Conservation (phyloP, 257 asterid species). For the Solanum gracilifrons region DNA sequence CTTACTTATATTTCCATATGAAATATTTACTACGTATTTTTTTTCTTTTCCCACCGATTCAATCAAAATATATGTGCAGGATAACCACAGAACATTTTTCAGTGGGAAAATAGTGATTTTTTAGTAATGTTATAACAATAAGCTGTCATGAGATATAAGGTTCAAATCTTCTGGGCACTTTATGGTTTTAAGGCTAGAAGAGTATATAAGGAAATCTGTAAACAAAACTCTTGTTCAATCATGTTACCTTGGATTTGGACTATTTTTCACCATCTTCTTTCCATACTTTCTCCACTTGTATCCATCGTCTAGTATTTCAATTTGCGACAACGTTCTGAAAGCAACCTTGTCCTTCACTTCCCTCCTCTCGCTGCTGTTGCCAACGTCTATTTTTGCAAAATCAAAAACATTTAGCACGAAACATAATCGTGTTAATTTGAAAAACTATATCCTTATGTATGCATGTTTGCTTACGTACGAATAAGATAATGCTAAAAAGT, state of each 20-base stretch:
- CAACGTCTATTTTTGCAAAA: conserved; percentile 5
- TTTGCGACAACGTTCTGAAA: conserved; percentile 69
- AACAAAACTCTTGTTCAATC: neutral
- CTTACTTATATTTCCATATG: neutral
- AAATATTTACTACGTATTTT: too few species aligned
- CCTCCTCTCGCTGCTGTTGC: conserved; percentile 27
- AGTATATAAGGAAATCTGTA: neutral
- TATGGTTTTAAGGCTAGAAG: neutral
- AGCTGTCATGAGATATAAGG: neutral
- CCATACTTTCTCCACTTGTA: conserved; percentile 97
- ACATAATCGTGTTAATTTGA: neutral
- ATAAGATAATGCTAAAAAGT: neutral
- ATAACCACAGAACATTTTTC: too few species aligned
- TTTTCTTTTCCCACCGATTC: neutral
- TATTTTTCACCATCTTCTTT: conserved; percentile 91
- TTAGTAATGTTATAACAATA: neutral
- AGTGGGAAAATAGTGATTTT: neutral
- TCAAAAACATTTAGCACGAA: neutral
- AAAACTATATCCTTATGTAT: neutral
- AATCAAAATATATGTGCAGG: neutral
- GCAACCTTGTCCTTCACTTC: conserved; percentile 59
- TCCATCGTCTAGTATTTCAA: conserved; percentile 86
- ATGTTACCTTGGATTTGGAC: conserved; percentile 77
- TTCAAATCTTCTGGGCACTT: neutral
- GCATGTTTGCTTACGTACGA: neutral